Percentiles rank a stretch among this genome's conserved stretches.
Conservation (phyloP, 2,329 filamentous ascomycete species). For the Colletotrichum plurivorum region DNA sequence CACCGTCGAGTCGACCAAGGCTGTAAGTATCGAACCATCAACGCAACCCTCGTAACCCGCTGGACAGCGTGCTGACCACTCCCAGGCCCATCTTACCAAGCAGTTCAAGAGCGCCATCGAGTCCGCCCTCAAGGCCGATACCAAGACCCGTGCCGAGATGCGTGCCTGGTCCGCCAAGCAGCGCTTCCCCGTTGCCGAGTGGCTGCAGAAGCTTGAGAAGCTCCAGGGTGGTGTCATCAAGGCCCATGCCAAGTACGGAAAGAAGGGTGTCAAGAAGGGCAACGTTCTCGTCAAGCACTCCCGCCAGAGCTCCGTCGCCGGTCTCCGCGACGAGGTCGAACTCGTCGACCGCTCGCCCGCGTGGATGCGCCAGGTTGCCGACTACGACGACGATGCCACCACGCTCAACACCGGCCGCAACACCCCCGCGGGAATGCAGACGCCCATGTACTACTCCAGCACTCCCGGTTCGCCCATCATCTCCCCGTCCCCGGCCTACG, state of each 20-base stretch:
- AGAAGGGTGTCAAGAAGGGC: conserved; percentile 38
- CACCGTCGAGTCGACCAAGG: conserved; percentile 76
- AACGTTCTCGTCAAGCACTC: conserved; percentile 38
- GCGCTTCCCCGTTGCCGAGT: conserved; percentile 77
- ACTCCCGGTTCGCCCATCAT: conserved; percentile 36
- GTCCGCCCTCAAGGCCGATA: conserved; percentile 70
- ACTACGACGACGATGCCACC: conserved; percentile 38
- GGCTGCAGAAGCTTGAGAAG: conserved; percentile 75
- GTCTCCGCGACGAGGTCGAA: conserved; percentile 37
- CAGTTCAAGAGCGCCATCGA: conserved; percentile 76
- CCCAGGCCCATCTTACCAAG: conserved; percentile 68
- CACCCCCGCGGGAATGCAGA: conserved; percentile 36
- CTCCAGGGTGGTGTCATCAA: conserved; percentile 73
- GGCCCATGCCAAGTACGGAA: conserved; percentile 52
- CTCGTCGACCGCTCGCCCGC: conserved; percentile 38
- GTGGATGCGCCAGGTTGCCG: conserved; percentile 38
- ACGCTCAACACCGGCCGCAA: conserved; percentile 37
- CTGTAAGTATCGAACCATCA: conserved; percentile 44
- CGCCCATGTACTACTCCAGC: conserved; percentile 29
- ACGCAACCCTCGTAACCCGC: neutral
- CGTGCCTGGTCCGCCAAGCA: conserved; percentile 75
- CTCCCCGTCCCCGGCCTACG: conserved; percentile 30
- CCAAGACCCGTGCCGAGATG: conserved; percentile 71
- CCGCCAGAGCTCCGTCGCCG: conserved; percentile 25
- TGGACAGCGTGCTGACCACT: neutral